A percentile compares a stretch with the other conserved stretches of the same genome.
Conservation (phyloP, 306 rosid genomes). For the Prunus dulcis region DNA sequence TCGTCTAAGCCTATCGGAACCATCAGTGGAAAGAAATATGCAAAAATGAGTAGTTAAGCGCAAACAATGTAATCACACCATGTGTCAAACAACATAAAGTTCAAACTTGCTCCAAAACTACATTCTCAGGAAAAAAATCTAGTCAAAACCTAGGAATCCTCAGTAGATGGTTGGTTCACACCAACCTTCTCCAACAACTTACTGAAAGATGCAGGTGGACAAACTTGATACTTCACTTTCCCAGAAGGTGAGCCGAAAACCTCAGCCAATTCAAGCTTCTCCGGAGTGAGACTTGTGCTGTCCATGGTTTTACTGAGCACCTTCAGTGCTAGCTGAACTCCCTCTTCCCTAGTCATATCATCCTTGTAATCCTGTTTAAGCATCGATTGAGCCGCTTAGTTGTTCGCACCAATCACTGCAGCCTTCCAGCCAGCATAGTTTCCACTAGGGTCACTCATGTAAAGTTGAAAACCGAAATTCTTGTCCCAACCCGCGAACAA, state of each 20-base stretch:
- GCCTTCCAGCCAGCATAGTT: slow-evolving; percentile 43
- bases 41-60: not conserved
- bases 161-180: slow-evolving; percentile 34
- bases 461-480: slow-evolving; percentile 35
- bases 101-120: not conserved
- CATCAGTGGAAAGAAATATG: not conserved
- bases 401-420: slow-evolving; percentile 41
- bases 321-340: slow-evolving; percentile 41
- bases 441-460: slow-evolving; percentile 48
- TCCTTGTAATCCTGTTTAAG: slow-evolving; percentile 40
- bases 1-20: not conserved
- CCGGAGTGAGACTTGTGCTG: slow-evolving; percentile 45
- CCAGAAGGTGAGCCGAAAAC: slow-evolving; percentile 37
- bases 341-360: slow-evolving; percentile 40
- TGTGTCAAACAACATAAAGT: not conserved
- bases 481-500: slow-evolving; percentile 43
- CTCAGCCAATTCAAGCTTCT: slow-evolving; percentile 45
- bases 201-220: slow-evolving; percentile 30
- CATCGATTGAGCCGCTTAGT: slow-evolving; percentile 44
- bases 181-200: slow-evolving; percentile 38
- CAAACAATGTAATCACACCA: not conserved
- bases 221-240: slow-evolving; percentile 40
- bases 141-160: slow-evolving; percentile 20
- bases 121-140: not conserved
- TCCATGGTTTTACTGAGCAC: slow-evolving; percentile 49